Evolutionary conservation across 2,329 filamentous ascomycete genomes (phyloP).

Genomic region (Leptosphaerulina australis): DNA sequence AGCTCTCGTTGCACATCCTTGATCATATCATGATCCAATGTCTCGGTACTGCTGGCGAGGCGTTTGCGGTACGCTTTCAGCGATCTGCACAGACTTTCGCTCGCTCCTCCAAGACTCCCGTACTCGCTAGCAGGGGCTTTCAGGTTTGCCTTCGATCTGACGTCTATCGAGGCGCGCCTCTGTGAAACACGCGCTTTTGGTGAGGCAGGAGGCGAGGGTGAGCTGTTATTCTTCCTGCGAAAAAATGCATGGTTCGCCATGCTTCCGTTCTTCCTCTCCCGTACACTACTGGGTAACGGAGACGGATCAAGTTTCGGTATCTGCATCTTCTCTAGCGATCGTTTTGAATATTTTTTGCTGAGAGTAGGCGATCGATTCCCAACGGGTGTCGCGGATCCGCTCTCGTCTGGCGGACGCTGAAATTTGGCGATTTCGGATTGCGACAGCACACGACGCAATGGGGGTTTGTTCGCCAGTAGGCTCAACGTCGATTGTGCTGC

Average conservation of each 20-base stretch:
- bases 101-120: slow-evolving; percentile 48
- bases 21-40: slow-evolving; percentile 53
- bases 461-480: slow-evolving; percentile 61
- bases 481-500: slow-evolving; percentile 42
- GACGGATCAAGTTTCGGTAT: slow-evolving; percentile 54
- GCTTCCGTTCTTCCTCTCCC: slow-evolving; percentile 31
- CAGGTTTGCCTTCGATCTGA: slow-evolving; percentile 51
- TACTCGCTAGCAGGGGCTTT: slow-evolving; percentile 49
- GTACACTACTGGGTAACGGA: slow-evolving; percentile 35
- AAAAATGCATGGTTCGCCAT: slow-evolving; percentile 14
- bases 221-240: slow-evolving; percentile 46
- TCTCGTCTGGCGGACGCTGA: slow-evolving; percentile 57
- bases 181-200: slow-evolving; percentile 45
- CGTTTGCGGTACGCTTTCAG: slow-evolving; percentile 65
- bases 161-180: slow-evolving; percentile 58
- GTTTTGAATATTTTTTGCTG: slow-evolving; percentile 62
- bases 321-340: slow-evolving; percentile 51
- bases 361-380: slow-evolving; percentile 58
- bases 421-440: slow-evolving; percentile 87
- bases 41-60: slow-evolving; percentile 56
- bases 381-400: slow-evolving; percentile 42
- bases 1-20: slow-evolving; percentile 65
- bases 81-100: slow-evolving; percentile 63
- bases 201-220: slow-evolving; percentile 52
- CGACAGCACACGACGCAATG: slow-evolving; percentile 83